Base-by-base conservation (phyloP, 805 yeast genomes). In the Teunomyces pallodes region DNA sequence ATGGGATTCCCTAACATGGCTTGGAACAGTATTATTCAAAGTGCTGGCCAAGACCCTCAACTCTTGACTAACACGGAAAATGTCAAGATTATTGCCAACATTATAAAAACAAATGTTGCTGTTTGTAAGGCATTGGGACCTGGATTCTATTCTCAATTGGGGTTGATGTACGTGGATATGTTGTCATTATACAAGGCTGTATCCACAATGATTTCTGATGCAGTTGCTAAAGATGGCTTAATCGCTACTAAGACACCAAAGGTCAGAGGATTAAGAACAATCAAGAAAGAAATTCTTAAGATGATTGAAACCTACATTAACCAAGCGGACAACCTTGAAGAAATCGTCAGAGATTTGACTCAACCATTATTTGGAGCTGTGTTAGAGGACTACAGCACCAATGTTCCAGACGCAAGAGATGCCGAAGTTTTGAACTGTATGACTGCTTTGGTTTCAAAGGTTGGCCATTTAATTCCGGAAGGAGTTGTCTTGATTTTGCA, bases 391-490 rank as follows among this genome's bases (percentile, higher is more conserved):
- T 94, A 94, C 71, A 82, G 81, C 60, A 73, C 82, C 13, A 88
- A 88, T 61, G 96, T 90, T 30, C 96, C 98, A 3, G 96, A 90
- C 72, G 97, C 97, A 8, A 84, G 98, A 64, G 99, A 94, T 71
- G 96, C 97, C 6, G 99, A 94, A 70, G 99, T 94, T 4, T 78
- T 94, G 66, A 89, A 87, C 69, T 91, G 98, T 78, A 85, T 94
- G 82, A 83, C 96, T 7, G 89, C 96, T 1, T 80, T 94, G 48
- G 96, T 94, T 26, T 75, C 82, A 27, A 86, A 90, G 62, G 95
- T 90, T 49, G 97, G 97, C 9, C 86, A 80, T 53, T 70, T 85
- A 76, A 89, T 92, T 49, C 90, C 96, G 26, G 92, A 87, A 52
- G 96, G 94, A 53, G 92, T 94, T 45, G 89, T 92, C 27, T 70